Conservation (phyloP, 805 yeast species). For the Metschnikowia orientalis region DNA sequence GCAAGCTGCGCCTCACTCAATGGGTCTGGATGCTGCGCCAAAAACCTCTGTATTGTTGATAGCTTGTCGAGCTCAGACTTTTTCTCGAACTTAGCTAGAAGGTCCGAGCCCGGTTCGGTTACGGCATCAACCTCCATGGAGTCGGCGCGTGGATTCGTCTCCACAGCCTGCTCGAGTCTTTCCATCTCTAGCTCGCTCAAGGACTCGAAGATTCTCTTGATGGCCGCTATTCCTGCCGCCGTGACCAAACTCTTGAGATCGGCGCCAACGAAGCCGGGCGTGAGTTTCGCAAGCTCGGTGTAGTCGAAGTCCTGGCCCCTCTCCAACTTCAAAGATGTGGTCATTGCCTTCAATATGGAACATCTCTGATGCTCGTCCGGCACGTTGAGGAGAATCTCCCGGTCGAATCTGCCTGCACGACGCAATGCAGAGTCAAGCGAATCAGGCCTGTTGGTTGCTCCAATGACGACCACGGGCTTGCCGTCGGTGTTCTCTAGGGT, state of each 20-base stretch:
- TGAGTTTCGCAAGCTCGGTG: conserved; percentile 72
- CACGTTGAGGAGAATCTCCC: conserved; percentile 92
- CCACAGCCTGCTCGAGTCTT: conserved; percentile 2
- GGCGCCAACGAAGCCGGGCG: conserved; percentile 98
- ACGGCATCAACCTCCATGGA: conserved; percentile 32
- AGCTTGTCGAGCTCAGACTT: conserved; percentile 34
- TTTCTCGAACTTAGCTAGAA: conserved; percentile 23
- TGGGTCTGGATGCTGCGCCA: conserved; percentile 73
- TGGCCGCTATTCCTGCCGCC: conserved; percentile 93
- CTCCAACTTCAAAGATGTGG: conserved; percentile 54
- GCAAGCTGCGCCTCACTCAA: conserved; percentile 70
- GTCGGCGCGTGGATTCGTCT: conserved; percentile 12
- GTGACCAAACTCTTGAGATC: conserved; percentile 90
- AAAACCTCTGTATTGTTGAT: conserved; percentile 70
- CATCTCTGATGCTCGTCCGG: conserved; percentile 83
- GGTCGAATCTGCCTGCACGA: conserved; percentile 94
- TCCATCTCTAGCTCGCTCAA: conserved; percentile 39
- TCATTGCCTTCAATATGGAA: conserved; percentile 72
- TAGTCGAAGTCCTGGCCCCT: conserved; percentile 62
- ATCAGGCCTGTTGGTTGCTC: conserved; percentile 97
- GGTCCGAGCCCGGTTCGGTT: conserved; percentile 1
- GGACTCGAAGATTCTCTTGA: conserved; percentile 79
- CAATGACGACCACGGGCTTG: conserved; percentile 88
- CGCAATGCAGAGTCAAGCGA: conserved; percentile 90
- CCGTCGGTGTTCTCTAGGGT: conserved; percentile 86